phyloP scores from a whole-genome alignment of 331 rosid species.

The Acacia concinna region DNA sequence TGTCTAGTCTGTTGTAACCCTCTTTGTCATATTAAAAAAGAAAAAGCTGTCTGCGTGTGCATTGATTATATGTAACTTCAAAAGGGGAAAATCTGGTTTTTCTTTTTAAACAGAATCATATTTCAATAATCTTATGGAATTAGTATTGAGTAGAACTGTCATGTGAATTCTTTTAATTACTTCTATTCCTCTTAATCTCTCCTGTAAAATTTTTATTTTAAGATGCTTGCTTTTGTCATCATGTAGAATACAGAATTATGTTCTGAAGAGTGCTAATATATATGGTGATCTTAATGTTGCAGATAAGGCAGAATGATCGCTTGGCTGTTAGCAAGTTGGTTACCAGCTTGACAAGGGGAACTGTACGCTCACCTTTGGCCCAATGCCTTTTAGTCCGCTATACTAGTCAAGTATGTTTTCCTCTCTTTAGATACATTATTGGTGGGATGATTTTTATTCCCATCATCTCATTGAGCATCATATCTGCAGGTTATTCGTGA shows the following conservation, averaged over 20 bases:
- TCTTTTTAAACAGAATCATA: background rate
- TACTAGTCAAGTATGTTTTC: conserved; percentile 81
- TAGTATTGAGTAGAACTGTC: conserved; percentile 15
- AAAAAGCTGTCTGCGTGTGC: conserved; percentile 9
- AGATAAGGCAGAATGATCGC: conserved; percentile 98
- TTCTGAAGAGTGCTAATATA: conserved; percentile 14
- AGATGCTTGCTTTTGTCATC: conserved; percentile 10
- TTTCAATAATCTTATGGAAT: conserved; percentile 20
- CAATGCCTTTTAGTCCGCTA: conserved; percentile 94
- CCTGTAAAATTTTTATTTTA: background rate
- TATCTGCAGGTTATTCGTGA: conserved; percentile 79
- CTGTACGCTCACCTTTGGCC: conserved; percentile 93
- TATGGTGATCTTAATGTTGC: conserved; percentile 38
- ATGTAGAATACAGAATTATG: background rate
- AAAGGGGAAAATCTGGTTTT: background rate
- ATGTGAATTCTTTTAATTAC: conserved; percentile 21
- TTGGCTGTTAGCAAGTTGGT: conserved; percentile 97
- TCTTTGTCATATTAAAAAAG: background rate
- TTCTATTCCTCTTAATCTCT: conserved; percentile 6
- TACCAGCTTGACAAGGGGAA: conserved; percentile 94
- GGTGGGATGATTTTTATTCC: conserved; percentile 14
- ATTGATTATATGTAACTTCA: background rate
- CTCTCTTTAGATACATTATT: conserved; percentile 7
- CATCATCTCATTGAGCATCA: conserved; percentile 23
- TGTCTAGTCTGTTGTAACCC: background rate